phyloP scores from a whole-genome alignment of 2,329 filamentous ascomycete species.

The Cadophora sp. region DNA sequence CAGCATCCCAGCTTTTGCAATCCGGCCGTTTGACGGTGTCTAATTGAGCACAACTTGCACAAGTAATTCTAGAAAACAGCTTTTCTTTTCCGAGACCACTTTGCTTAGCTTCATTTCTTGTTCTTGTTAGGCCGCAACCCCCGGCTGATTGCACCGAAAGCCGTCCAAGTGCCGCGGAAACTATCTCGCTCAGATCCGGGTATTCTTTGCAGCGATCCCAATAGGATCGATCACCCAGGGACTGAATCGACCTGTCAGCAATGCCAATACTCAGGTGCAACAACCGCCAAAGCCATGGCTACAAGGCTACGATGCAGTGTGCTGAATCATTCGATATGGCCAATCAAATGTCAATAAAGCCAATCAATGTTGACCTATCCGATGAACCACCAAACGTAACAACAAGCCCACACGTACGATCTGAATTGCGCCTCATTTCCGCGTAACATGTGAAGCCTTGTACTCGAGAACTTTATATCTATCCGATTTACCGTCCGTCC shows the following conservation, averaged over 20 bases:
- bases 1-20: neutral
- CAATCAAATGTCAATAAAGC: neutral
- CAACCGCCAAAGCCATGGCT: neutral
- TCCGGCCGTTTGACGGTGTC: neutral
- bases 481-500: neutral
- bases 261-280: neutral
- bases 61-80: no score
- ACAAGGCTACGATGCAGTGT: neutral
- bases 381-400: neutral
- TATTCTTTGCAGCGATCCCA: neutral
- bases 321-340: slow-evolving; percentile 7
- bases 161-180: neutral
- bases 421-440: neutral
- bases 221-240: neutral
- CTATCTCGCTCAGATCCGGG: neutral
- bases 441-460: neutral
- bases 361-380: neutral
- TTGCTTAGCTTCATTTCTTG: neutral
- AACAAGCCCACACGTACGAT: neutral
- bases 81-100: neutral
- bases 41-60: no score
- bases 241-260: neutral
- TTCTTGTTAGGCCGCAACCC: no score
- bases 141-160: neutral
- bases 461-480: neutral